Evolutionary conservation across 2,329 filamentous ascomycete species (phyloP).

Genomic region (Camptophora hylomeconis): DNA sequence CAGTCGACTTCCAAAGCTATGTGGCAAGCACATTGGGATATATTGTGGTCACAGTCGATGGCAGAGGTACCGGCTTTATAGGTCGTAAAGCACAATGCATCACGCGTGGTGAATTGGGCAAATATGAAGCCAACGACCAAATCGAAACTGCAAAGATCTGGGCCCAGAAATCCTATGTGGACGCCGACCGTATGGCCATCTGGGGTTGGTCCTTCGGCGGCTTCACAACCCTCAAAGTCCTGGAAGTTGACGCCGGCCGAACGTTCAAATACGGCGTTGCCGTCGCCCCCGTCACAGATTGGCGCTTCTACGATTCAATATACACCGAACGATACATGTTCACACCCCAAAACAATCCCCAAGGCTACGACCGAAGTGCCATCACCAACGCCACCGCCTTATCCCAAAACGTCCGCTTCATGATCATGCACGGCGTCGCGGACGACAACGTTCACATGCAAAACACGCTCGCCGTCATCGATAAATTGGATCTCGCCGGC

Average conservation of each 20-base stretch:
- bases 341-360: conserved; percentile 67
- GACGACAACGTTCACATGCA: conserved; percentile 98
- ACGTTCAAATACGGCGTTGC: conserved; percentile 97
- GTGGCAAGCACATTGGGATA: conserved; percentile 77
- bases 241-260: conserved; percentile 76
- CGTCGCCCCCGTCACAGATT: conserved; percentile 96
- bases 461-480: conserved; percentile 76
- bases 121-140: conserved; percentile 78
- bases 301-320: conserved; percentile 87
- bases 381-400: conserved; percentile 66
- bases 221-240: conserved; percentile 86
- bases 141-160: conserved; percentile 81
- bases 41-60: conserved; percentile 87
- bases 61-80: conserved; percentile 80
- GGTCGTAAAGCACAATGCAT: conserved; percentile 73
- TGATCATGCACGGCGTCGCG: conserved; percentile 90
- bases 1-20: conserved; percentile 81
- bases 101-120: conserved; percentile 70
- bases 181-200: conserved; percentile 69
- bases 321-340: conserved; percentile 98
- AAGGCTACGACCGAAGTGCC: conserved; percentile 62
- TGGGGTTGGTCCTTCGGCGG: conserved; percentile 99
- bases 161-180: conserved; percentile 70
- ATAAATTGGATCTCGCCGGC: conserved; percentile 66
- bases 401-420: conserved; percentile 65